A percentile compares a stretch with the other conserved stretches of the same genome.
Conservation (phyloP, 2,329 filamentous ascomycete species). For the Aspergillus sp. region DNA sequence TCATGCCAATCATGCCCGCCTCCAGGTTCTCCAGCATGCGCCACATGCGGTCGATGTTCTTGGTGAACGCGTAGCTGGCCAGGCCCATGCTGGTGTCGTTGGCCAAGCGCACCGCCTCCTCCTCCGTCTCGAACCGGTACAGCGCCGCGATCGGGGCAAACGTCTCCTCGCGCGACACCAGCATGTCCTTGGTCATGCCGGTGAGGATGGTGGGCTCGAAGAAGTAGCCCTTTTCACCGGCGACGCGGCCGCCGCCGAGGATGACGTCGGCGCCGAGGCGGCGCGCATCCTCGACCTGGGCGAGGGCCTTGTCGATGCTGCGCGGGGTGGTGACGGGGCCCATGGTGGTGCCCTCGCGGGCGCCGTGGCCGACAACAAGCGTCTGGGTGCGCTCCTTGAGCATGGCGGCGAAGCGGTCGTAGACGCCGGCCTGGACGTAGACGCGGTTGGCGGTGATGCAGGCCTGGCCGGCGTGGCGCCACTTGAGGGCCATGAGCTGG, state of each 20-base stretch:
- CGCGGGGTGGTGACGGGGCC: constrained; percentile 60
- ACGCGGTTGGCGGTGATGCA: constrained; percentile 48
- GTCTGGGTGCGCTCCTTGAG: constrained; percentile 52
- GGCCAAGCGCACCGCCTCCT: constrained; percentile 59
- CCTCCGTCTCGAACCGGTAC: constrained; percentile 65
- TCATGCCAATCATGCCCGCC: constrained; percentile 68
- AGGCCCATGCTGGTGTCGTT: constrained; percentile 66
- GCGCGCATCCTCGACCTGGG: constrained; percentile 65
- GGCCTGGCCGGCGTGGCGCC: constrained; percentile 45
- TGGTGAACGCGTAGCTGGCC: constrained; percentile 68
- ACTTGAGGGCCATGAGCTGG: constrained; percentile 42
- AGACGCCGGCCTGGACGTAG: constrained; percentile 44
- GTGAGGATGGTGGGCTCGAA: constrained; percentile 67
- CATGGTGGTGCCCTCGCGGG: constrained; percentile 55
- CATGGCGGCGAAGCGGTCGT: constrained; percentile 55
- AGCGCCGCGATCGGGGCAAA: constrained; percentile 66
- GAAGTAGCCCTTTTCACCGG: constrained; percentile 63
- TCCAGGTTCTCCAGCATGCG: constrained; percentile 66
- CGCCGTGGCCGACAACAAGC: constrained; percentile 62
- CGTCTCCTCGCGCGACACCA: constrained; percentile 59
- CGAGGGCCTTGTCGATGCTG: constrained; percentile 53
- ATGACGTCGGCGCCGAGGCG: constrained; percentile 63
- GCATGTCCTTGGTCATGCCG: constrained; percentile 59
- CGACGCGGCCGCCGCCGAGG: constrained; percentile 53
- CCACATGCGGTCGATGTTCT: constrained; percentile 65